A percentile compares a stretch with the other conserved stretches of the same genome.
Evolutionary conservation across 306 rosid genomes (phyloP).

Genomic region (Quercus dentata): DNA sequence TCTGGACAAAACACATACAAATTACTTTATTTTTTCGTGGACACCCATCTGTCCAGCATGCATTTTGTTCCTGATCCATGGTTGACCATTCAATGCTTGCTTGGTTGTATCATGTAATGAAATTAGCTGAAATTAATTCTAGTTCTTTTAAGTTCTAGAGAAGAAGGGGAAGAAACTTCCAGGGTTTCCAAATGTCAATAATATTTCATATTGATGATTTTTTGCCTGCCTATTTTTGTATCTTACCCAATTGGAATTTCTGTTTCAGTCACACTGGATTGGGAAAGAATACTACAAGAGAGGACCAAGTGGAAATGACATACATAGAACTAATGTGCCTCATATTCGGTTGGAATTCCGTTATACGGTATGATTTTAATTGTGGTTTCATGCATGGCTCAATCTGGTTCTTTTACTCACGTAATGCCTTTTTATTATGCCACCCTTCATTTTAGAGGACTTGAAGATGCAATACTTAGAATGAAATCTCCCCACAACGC

Average conservation of each 20-base stretch:
- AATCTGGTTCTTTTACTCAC: neutral
- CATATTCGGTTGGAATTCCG: constrained; percentile 95
- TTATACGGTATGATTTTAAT: constrained; percentile 54
- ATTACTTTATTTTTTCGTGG: neutral
- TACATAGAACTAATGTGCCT: constrained; percentile 93
- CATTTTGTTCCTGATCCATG: neutral
- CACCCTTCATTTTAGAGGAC: neutral
- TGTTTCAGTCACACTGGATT: constrained; percentile 86
- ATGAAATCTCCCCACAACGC: no score
- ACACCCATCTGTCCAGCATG: neutral
- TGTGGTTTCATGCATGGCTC: neutral
- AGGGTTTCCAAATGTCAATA: neutral
- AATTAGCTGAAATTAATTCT: neutral
- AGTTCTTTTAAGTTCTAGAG: neutral
- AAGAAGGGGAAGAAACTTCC: neutral
- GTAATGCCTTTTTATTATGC: neutral
- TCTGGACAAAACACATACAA: neutral
- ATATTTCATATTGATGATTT: neutral
- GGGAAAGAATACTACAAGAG: constrained; percentile 84
- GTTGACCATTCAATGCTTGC: neutral
- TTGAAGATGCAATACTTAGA: neutral
- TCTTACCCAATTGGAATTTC: constrained; percentile 10
- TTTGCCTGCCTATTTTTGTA: neutral
- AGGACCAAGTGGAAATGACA: constrained; percentile 95
- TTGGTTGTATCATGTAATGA: neutral